Conservation (phyloP, 768 basidiomycete genomes). For the Kwoniella heveanensis region DNA sequence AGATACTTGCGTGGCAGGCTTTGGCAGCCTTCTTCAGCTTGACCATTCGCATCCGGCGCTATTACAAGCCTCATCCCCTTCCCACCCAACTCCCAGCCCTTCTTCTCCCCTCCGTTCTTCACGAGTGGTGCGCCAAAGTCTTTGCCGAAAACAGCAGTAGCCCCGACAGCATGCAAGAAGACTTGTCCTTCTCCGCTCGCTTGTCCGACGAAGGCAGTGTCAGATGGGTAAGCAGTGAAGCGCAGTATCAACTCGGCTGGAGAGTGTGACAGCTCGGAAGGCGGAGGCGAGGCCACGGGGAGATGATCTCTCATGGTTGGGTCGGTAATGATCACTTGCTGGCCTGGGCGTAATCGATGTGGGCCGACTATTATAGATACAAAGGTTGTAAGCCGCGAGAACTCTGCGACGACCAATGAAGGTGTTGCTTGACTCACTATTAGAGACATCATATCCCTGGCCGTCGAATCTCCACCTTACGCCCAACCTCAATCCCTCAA, state of each 20-base stretch:
- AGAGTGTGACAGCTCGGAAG: conserved; percentile 56
- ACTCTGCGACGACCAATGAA: no score
- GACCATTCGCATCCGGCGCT: conserved; percentile 1
- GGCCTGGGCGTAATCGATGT: conserved; percentile 75
- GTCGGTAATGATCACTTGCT: conserved; percentile 82
- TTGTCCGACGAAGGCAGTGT: conserved; percentile 4
- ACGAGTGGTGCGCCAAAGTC: conserved; percentile 54
- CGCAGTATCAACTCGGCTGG: conserved; percentile 62
- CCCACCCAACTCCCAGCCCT: conserved; percentile 21
- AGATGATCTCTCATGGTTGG: conserved; percentile 56
- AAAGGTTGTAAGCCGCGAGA: no score
- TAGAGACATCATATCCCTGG: conserved; percentile 81
- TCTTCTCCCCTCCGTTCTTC: neutral
- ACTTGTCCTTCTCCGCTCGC: conserved; percentile 57
- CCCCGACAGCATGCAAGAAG: conserved; percentile 61
- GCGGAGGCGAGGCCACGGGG: conserved; percentile 26
- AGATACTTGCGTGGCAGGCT: neutral
- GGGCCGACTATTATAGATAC: no score
- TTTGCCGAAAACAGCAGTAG: conserved; percentile 72
- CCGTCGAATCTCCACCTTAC: conserved; percentile 79
- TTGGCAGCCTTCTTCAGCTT: conserved; percentile 14
- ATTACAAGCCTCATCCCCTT: conserved; percentile 10
- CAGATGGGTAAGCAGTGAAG: conserved; percentile 58
- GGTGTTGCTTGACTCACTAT: no score
- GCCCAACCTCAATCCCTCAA: conserved; percentile 75